phyloP scores from a whole-genome alignment of 441 rosid genomes.

The Gossypium lobatum region DNA sequence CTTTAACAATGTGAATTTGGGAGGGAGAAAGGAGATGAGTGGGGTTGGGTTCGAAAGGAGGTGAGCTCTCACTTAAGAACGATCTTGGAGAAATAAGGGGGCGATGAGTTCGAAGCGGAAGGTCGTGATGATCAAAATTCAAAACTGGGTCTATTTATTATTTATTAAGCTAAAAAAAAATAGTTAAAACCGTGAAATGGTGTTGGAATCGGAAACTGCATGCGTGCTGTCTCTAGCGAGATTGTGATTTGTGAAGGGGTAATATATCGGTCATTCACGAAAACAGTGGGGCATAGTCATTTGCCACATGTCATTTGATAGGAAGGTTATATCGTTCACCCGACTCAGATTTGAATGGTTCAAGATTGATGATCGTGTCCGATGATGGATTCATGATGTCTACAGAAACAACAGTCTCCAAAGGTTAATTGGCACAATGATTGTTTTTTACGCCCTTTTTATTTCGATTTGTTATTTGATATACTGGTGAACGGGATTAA shows the following conservation, averaged over 20 bases:
- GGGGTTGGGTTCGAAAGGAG: background rate
- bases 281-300: background rate
- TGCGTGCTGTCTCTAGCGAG: background rate
- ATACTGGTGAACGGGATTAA: too few species aligned
- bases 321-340: background rate
- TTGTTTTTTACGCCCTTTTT: too few species aligned
- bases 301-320: background rate
- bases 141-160: background rate
- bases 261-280: background rate
- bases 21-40: too few species aligned
- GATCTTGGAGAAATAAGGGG: background rate
- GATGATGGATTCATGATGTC: background rate
- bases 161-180: background rate
- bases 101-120: background rate
- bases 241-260: background rate
- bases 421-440: too few species aligned
- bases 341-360: background rate
- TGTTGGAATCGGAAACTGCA: background rate
- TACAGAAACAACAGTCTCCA: background rate
- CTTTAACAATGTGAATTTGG: background rate
- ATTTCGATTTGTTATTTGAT: too few species aligned
- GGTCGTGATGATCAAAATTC: background rate
- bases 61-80: background rate
- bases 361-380: background rate
- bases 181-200: background rate